Evolutionary conservation across 306 rosid species (phyloP), one percentile per base, ranked within the genome.

Genomic region (Rosa chinensis): DNA sequence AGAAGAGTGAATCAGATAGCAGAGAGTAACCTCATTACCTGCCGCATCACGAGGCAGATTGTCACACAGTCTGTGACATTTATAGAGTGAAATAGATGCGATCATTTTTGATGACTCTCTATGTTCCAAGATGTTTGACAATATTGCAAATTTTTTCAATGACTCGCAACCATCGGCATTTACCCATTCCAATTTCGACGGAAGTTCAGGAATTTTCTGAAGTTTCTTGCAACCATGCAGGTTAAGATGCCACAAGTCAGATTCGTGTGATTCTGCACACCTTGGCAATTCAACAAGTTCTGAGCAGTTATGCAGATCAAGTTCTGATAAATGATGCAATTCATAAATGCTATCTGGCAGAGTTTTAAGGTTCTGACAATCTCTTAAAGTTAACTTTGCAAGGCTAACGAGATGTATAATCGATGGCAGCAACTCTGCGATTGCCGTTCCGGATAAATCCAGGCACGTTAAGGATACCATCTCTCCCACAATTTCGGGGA

Each of bases 401-500:
- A n/a, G 9, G 47, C 9, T 43, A 43, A 13, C 28, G 8, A 63
- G 42, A 32, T 63, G 3, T 63, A 2, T 1, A 5, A 63, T 63
- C 1, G 69, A 63, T 32, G 69, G 28, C 10, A 42, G 69, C 43
- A 63, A 28, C 28, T 63, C 20, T 63, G 28, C 5, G 10, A 63
- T 63, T 2, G 9, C 69, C 3, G 69, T 63, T 8, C 20, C 1
- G 8, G 69, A 63, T 12, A 63, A 8, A 32, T 63, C 40, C 43
- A 63, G 3, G 17, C 7, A 0, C 4, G 20, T 14, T 8, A 63
- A 32, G 3, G 1, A 63, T 63, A 28, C 10, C 69, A 63, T 63
- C 43, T 63, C 32, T 13, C 43, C 53, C 35, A 53, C 53, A 55
- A 74, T 74, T 21, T 74, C 78, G 16, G 78, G 68, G 28, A 56